Percentiles rank a stretch among this genome's conserved stretches.
Evolutionary conservation across 768 basidiomycete species (phyloP).

Genomic region (Cystobasidiopsis lactophilus): DNA sequence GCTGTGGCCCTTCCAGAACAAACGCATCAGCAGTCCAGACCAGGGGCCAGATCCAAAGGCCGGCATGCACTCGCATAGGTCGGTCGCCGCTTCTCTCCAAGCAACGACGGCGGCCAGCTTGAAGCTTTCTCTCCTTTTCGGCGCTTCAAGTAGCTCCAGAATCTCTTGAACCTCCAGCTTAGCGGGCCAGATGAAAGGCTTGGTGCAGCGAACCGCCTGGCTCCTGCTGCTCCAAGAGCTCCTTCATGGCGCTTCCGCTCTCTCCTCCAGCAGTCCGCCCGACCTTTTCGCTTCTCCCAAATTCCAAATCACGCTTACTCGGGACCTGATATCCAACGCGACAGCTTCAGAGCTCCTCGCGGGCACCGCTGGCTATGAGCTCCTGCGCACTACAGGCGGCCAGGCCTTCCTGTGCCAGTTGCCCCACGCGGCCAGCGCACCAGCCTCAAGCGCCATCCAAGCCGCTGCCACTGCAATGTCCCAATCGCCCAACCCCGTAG

Average conservation of each 20-base stretch:
- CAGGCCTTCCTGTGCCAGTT: constrained; percentile 19
- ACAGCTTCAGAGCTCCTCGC: constrained; percentile 3
- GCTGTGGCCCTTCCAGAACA: too few relatives aligned
- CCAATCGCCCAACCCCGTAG: neutral
- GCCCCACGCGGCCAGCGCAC: neutral
- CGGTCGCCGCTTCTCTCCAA: too few relatives aligned
- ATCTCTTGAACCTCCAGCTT: too few relatives aligned
- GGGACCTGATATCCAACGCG: constrained; percentile 11
- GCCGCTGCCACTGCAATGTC: neutral
- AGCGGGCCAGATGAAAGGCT: too few relatives aligned
- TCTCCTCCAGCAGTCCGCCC: constrained; percentile 17
- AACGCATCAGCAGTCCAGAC: too few relatives aligned
- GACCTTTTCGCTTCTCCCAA: constrained; percentile 17
- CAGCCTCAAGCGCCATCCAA: neutral
- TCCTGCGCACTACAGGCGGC: constrained; percentile 15
- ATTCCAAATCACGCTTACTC: constrained; percentile 10
- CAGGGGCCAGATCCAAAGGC: too few relatives aligned
- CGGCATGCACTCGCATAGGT: too few relatives aligned
- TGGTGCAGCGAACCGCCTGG: too few relatives aligned
- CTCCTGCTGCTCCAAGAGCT: too few relatives aligned
- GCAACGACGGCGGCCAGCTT: too few relatives aligned
- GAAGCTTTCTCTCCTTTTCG: too few relatives aligned
- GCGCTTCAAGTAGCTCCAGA: too few relatives aligned
- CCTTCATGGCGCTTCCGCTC: neutral
- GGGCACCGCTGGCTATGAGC: neutral